Conservation (phyloP, 2,329 filamentous ascomycete genomes). For the Xylariaceae sp. region DNA sequence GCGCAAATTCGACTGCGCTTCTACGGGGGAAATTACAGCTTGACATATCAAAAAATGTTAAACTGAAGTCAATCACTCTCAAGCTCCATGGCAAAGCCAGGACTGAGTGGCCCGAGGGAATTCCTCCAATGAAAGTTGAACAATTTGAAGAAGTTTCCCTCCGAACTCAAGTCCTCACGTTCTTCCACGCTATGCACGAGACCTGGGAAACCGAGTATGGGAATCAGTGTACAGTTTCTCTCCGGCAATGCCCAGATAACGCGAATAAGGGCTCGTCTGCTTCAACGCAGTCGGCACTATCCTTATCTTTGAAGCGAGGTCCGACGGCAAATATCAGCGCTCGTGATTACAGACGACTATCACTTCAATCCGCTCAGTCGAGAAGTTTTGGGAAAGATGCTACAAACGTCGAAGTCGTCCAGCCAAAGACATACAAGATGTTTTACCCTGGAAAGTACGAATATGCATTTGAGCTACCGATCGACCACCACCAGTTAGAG, state of each 20-base stretch:
- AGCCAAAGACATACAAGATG: conserved; percentile 75
- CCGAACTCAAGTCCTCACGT: conserved; percentile 84
- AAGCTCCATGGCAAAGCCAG: conserved; percentile 81
- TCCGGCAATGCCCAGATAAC: conserved; percentile 39
- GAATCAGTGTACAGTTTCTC: conserved; percentile 58
- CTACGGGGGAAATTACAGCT: conserved; percentile 81
- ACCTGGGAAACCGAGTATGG: conserved; percentile 61
- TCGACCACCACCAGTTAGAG: conserved; percentile 85
- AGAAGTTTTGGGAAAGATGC: conserved; percentile 82
- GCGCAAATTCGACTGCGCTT: conserved; percentile 69
- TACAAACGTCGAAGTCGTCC: conserved; percentile 57
- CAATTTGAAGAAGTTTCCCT: conserved; percentile 81
- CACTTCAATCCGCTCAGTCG: conserved; percentile 76
- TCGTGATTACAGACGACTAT: conserved; percentile 64
- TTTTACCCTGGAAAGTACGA: conserved; percentile 72
- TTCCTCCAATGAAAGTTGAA: conserved; percentile 82
- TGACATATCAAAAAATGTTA: conserved; percentile 81
- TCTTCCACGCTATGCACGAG: conserved; percentile 77
- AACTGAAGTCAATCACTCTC: conserved; percentile 87
- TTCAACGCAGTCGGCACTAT: conserved; percentile 31
- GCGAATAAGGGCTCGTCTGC: conserved; percentile 30
- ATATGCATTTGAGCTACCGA: conserved; percentile 78
- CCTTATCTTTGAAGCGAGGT: conserved; percentile 33
- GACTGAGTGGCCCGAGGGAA: conserved; percentile 96
- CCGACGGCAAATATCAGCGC: conserved; percentile 36